These are phyloP conservation scores for Meyerozyma carpophila DNA, from an alignment of 1,139 yeast genomes.

Conservation along the genomic window DNA sequence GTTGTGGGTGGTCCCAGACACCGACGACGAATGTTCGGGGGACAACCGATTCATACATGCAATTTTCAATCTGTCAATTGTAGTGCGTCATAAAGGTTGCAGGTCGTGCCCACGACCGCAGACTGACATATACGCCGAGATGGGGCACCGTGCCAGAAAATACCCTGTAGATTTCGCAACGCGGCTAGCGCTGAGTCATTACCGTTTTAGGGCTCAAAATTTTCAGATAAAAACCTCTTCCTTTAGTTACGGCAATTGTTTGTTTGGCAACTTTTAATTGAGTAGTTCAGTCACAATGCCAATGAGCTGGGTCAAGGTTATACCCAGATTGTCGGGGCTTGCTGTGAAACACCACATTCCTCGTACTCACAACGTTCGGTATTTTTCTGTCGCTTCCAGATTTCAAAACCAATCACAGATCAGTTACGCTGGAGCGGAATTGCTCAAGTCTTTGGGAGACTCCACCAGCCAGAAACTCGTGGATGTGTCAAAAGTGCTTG, in stretches of 20 bases:
- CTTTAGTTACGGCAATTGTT: not conserved
- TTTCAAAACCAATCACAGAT: conserved; percentile 5
- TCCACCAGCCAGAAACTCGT: conserved; percentile 55
- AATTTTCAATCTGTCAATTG: not conserved
- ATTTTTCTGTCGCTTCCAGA: not conserved
- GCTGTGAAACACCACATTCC: not conserved
- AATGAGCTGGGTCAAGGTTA: not conserved
- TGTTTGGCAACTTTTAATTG: conserved; percentile 1
- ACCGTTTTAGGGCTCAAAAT: conserved; percentile 12
- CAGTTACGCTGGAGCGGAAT: conserved; percentile 51
- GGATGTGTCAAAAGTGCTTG: conserved; percentile 83
- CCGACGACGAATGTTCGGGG: no score
- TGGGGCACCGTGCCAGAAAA: not conserved
- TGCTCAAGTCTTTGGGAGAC: conserved; percentile 40
- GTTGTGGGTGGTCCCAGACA: conserved; percentile 28
- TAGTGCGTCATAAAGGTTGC: not conserved
- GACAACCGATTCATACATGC: not conserved
- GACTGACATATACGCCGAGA: not conserved
- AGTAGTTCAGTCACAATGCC: not conserved
- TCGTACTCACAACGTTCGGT: conserved; percentile 5
- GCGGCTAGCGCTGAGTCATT: conserved; percentile 17
- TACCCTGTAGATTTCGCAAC: conserved; percentile 10
- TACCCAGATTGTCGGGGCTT: not conserved
- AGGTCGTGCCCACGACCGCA: not conserved
- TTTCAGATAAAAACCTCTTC: conserved; percentile 3